Base-by-base conservation (phyloP, 306 rosid species). In the Vigna hirtella region DNA sequence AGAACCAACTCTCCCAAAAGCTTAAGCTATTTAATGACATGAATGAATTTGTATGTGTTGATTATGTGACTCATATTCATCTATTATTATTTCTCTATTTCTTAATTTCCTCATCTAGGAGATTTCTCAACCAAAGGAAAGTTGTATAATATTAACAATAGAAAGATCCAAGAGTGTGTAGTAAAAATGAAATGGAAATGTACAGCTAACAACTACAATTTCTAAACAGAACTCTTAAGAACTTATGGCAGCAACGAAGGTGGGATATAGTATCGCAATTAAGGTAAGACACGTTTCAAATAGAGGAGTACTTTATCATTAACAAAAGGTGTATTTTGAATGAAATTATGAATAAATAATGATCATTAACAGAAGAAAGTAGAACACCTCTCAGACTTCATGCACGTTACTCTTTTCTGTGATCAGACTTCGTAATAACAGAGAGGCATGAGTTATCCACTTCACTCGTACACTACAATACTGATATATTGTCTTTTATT, bases 1-100 rank as follows among this genome's bases (percentile, higher is more conserved):
- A 62, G 18, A 56, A 58, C 28, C 16, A 74, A 67, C 28, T 56
- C 69, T 53, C 40, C 55, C 42, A n/a, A 81, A 74, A 51, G 30
- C 61, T 76, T 24, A n/a, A 48, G 40, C 8, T 74, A 10, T 49
- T 38, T 9, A 58, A 26, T 14, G 26, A 81, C 40, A 12, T 50
- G 51, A 68, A 68, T 47, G 63, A 30, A 59, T 77, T 66, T 67
- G 59, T 26, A 68, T 67, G 12, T 14, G 30, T 9, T 36, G 70
- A 38, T 64, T 64, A 62, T 32, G 70, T 32, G 24, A 32, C 16
- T 32, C 22, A 7, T 14, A 14, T 16, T 16, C 45, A 62, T 62
- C 36, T 4, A 62, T 64, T n/a, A 64, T 64, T 16, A 38, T 9
- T 36, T 36, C 26, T 36, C 47, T 16, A 36, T 16, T 64, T 36